These are phyloP conservation scores for Linnemannia zychae DNA, from an alignment of 192 early-diverging fungal species.

Conservation along the genomic window DNA sequence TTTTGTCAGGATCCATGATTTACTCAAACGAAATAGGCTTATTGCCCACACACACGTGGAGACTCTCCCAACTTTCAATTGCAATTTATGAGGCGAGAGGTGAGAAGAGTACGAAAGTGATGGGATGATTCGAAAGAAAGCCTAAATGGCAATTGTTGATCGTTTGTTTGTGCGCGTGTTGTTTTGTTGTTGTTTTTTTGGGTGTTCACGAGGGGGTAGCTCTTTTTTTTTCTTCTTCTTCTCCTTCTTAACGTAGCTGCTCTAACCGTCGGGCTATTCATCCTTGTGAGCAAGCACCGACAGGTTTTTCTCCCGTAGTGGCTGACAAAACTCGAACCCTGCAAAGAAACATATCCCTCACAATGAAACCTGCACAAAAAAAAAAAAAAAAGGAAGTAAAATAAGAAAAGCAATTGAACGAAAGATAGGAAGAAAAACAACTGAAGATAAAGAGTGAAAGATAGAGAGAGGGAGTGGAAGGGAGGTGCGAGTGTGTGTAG, in stretches of 20 bases:
- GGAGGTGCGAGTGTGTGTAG: background rate
- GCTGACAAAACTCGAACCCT: no score
- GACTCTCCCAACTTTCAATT: background rate
- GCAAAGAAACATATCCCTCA: no score
- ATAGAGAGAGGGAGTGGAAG: background rate
- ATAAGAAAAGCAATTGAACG: background rate
- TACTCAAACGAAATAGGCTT: background rate
- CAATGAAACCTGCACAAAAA: no score
- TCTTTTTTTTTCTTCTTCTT: background rate
- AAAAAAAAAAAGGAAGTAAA: background rate
- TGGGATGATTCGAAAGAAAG: background rate
- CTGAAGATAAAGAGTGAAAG: background rate
- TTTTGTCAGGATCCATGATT: background rate
- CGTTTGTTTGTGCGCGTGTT: background rate
- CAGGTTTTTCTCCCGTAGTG: no score
- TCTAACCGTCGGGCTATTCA: no score
- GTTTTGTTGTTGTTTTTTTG: no score
- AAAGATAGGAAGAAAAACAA: background rate
- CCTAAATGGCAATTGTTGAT: background rate
- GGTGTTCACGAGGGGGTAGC: background rate
- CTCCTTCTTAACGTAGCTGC: background rate
- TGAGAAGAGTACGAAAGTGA: background rate
- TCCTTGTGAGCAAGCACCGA: no score
- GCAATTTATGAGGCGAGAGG: background rate
- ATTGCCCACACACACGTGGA: conserved; percentile 6